A percentile compares a stretch with the other conserved stretches of the same genome.
Evolutionary conservation across 345 rosid genomes (phyloP).

Genomic region (Dovyalis caffra): DNA sequence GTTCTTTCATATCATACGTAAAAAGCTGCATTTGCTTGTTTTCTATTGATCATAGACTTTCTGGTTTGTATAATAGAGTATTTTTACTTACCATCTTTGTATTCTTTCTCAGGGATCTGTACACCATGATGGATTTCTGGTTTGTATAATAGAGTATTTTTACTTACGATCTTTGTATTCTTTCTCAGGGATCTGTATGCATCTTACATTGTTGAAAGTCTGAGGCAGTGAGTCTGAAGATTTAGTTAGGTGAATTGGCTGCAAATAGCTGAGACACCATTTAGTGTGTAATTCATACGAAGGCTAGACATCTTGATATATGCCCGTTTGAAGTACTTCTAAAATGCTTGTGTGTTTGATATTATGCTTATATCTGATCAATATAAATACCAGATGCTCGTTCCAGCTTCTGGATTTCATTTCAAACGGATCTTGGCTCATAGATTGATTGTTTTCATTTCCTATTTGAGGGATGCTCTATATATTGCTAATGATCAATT

Average conservation of each 20-base stretch:
- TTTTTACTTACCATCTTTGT: neutral
- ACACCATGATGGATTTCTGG: neutral
- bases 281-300: neutral
- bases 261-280: neutral
- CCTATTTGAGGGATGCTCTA: too few species aligned
- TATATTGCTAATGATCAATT: too few species aligned
- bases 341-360: neutral
- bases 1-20: conserved; percentile 6
- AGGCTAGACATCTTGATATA: conserved; percentile 9
- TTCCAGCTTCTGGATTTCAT: too few species aligned
- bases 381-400: neutral
- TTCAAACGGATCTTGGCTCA: too few species aligned
- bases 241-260: neutral
- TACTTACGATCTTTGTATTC: neutral
- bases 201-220: conserved; percentile 80
- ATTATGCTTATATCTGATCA: neutral
- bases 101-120: conserved; percentile 22
- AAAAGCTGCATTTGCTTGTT: too few species aligned
- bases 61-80: neutral
- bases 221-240: conserved; percentile 53
- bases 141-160: neutral
- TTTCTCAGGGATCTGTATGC: conserved; percentile 93
- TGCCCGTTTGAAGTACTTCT: neutral
- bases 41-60: too few species aligned
- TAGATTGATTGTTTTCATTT: too few species aligned